Conservation (phyloP, 257 asterid species). For the Phtheirospermum japonicum region DNA sequence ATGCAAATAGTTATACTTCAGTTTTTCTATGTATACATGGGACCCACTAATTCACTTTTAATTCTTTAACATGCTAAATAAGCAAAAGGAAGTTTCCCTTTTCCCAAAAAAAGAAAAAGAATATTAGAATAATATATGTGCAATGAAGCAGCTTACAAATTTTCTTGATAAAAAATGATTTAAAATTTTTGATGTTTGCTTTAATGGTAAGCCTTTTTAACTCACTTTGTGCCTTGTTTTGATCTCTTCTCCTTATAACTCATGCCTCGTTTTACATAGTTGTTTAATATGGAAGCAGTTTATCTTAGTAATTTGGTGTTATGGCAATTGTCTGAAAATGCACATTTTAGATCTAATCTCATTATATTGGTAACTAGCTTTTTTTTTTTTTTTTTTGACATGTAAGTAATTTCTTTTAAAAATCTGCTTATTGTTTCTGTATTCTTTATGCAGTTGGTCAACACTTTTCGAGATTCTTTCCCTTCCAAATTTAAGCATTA, state of each 20-base stretch:
- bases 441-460: too few relatives aligned
- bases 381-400: background rate
- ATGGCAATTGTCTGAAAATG: background rate
- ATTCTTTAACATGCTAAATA: conserved; percentile 22
- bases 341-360: background rate
- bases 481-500: too few relatives aligned
- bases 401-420: too few relatives aligned
- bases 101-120: background rate
- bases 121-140: background rate
- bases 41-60: conserved; percentile 42
- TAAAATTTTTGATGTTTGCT: background rate
- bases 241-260: too few relatives aligned
- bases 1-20: conserved; percentile 27
- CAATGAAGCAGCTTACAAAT: background rate
- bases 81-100: conserved; percentile 24
- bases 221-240: too few relatives aligned
- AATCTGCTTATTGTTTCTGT: too few relatives aligned
- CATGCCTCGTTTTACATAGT: too few relatives aligned
- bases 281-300: background rate
- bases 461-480: too few relatives aligned
- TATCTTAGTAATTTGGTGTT: background rate
- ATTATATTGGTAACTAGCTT: too few relatives aligned
- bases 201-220: too few relatives aligned
- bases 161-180: background rate
- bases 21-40: conserved; percentile 27